Evolutionary conservation across 2,329 filamentous ascomycete species (phyloP).

Genomic region (Byssothecium circinans): DNA sequence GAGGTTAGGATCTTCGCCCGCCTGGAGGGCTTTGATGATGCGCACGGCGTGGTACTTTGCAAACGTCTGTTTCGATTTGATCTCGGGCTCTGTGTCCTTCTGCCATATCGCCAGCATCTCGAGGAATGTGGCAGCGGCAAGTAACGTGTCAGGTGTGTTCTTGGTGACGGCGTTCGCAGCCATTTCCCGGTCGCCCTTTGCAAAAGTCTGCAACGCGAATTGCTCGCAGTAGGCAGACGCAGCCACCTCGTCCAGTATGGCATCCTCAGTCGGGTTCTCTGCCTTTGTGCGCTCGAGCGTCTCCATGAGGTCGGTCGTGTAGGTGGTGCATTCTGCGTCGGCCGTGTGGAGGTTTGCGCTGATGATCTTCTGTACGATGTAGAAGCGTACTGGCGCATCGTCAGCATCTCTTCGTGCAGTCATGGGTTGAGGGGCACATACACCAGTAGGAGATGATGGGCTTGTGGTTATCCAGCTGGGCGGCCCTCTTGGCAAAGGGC

Average conservation of each 20-base stretch:
- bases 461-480: constrained; percentile 79
- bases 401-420: constrained; percentile 17
- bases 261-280: constrained; percentile 75
- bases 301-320: constrained; percentile 85
- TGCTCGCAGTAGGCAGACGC: constrained; percentile 93
- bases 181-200: constrained; percentile 79
- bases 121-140: constrained; percentile 89
- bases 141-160: constrained; percentile 93
- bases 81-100: constrained; percentile 70
- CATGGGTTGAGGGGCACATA: constrained; percentile 53
- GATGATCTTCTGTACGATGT: constrained; percentile 90
- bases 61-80: constrained; percentile 86
- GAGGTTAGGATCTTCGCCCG: constrained; percentile 87
- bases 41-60: constrained; percentile 94
- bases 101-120: constrained; percentile 83
- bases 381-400: constrained; percentile 44
- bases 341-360: constrained; percentile 74
- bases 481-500: constrained; percentile 79
- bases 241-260: constrained; percentile 79
- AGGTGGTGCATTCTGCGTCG: constrained; percentile 76
- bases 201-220: constrained; percentile 87
- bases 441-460: constrained; percentile 95
- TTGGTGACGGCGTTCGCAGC: constrained; percentile 80
- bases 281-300: constrained; percentile 81
- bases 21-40: constrained; percentile 87